These are phyloP conservation scores for Fusarium cicatricum DNA, from an alignment of 2,329 filamentous ascomycete genomes.

Conservation along the genomic window DNA sequence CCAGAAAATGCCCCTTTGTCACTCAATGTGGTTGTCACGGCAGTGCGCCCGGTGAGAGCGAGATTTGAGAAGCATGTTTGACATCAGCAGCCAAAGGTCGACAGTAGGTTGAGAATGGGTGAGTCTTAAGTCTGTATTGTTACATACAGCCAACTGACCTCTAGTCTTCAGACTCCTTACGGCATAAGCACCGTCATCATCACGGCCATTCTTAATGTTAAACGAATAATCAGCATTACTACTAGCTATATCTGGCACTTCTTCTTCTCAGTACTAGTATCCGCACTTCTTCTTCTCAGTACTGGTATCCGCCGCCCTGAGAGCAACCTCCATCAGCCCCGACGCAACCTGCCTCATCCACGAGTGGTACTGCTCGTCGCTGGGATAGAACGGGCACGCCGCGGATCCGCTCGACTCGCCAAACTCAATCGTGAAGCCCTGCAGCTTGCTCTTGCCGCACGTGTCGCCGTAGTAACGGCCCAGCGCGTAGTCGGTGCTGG, in stretches of 20 bases:
- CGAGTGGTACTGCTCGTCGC: conserved; percentile 50
- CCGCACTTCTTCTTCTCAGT: conserved; percentile 35
- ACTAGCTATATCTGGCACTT: conserved; percentile 25
- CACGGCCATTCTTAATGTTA: not conserved
- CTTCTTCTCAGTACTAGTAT: conserved; percentile 19
- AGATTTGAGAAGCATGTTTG: no score
- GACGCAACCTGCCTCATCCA: conserved; percentile 56
- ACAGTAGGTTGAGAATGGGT: no score
- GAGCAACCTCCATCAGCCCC: conserved; percentile 58
- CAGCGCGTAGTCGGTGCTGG: conserved; percentile 57
- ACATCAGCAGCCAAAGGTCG: no score
- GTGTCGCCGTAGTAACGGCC: conserved; percentile 50
- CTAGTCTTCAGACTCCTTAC: no score
- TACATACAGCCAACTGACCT: no score
- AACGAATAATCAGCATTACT: not conserved
- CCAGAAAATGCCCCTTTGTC: conserved; percentile 40
- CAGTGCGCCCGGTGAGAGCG: not conserved
- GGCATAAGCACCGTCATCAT: no score
- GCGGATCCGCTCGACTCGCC: conserved; percentile 41
- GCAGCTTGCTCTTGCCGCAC: conserved; percentile 49
- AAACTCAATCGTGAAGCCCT: conserved; percentile 58
- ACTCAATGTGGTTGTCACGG: conserved; percentile 22
- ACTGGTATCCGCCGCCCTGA: conserved; percentile 40
- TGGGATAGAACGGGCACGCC: conserved; percentile 56
- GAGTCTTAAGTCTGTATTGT: no score